Evolutionary conservation across 306 rosid genomes (phyloP).

Genomic region (Vigna trinervia): DNA sequence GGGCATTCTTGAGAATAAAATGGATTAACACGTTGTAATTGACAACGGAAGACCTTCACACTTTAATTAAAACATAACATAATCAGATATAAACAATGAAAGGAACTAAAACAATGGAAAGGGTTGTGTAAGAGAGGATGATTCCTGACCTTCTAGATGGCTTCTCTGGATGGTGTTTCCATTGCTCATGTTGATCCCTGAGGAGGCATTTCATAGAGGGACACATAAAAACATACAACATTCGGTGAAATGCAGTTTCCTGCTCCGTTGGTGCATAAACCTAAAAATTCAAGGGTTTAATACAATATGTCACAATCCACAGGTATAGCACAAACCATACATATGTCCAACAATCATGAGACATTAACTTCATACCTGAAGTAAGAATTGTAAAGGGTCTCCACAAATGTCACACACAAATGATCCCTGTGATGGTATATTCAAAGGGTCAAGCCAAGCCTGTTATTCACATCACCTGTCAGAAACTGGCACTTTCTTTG

Average conservation of each 20-base stretch:
- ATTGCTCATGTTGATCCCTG: slow-evolving; percentile 83
- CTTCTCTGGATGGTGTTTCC: slow-evolving; percentile 65
- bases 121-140: background rate
- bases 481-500: background rate
- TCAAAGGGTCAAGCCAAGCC: slow-evolving; percentile 96
- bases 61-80: slow-evolving; percentile 52
- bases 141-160: slow-evolving; percentile 68
- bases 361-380: slow-evolving; percentile 65
- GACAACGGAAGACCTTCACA: slow-evolving; percentile 90
- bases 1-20: slow-evolving; percentile 75
- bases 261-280: slow-evolving; percentile 76
- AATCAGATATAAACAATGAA: slow-evolving; percentile 42
- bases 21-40: slow-evolving; percentile 68
- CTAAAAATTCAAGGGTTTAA: slow-evolving; percentile 48
- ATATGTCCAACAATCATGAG: background rate
- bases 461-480: slow-evolving; percentile 40
- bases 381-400: slow-evolving; percentile 74
- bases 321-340: background rate
- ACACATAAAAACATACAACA: slow-evolving; percentile 81
- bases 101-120: slow-evolving; percentile 18
- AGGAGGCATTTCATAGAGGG: slow-evolving; percentile 84
- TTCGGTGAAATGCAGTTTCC: slow-evolving; percentile 79
- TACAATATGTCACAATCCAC: slow-evolving; percentile 31
- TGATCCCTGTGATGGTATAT: slow-evolving; percentile 71
- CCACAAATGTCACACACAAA: slow-evolving; percentile 73